Base-by-base conservation (phyloP, 75 land plant species). In the Sequoiadendron giganteum region DNA sequence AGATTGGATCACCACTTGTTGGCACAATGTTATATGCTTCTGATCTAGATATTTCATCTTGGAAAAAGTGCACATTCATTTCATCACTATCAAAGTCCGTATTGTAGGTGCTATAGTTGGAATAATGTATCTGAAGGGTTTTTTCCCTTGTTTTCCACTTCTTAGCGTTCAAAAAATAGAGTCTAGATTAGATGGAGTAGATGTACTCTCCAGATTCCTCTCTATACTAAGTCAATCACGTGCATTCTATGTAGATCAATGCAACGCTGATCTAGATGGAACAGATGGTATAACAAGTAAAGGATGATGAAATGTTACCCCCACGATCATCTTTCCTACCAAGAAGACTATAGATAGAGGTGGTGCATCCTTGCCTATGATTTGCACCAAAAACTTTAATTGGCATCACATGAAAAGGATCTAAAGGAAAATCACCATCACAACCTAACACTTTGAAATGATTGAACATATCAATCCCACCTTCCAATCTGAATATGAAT, bases 341-440 rank as follows among this genome's bases (percentile, higher is more conserved):
- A 85, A 97, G 89, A 38, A 94, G 93, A 91, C 89, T 95, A 79
- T 94, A 95, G 43, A 95, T 94, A 56, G 95, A 94, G 78, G 96
- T 92, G 4, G 95, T 92, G 2, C 95, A 90, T 14, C 92, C 95
- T 81, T 90, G 92, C 8, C 96, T 94, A 55, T 99, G 88, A 56
- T 92, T 94, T 78, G 95, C 90, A 48, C 98, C 99, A 36, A 94
- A 98, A 96, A 70, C 92, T 89, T 98, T 99, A 91, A 98, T 94
- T 42, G 97, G 98, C 97, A 98, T 98, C 82, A 95, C 95, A 89
- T 94, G 95, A 43, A 98, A 93, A 21, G 98, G 90, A 45, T 97
- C 99, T 88, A 90, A 93, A 42, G 92, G 72, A 61, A 95, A 92
- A 84, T 90, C 94, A 88, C 91, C 83, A 86, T 86, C 92, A 47